Evolutionary conservation across 768 basidiomycete species (phyloP), one percentile per base, ranked within the genome.

Genomic region (Macrocybe gigantea): DNA sequence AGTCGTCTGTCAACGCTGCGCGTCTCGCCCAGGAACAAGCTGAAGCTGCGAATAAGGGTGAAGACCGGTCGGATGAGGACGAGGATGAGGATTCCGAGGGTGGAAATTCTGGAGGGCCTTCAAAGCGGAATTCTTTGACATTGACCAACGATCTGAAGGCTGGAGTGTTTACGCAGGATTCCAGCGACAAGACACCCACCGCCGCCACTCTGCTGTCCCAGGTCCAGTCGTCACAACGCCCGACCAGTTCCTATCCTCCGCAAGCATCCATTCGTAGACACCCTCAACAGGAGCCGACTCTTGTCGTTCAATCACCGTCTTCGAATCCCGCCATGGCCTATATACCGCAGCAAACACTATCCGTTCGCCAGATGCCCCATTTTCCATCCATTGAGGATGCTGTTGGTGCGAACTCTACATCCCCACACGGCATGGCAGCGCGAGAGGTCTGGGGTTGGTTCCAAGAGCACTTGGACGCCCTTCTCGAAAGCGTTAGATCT

Each of bases 401-500:
- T 14, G 78, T 91, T 35, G 85, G 83, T 41, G 73, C 79, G 29
- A 83, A 73, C 57, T 85, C 85, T 8, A 78, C 83, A n/a, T 79
- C 88, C 40, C 72, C 87, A 30, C 85, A 92, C 56, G 79, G 82
- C 47, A 75, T 89, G 14, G 83, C 84, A 51, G 91, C 88, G 30
- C 80, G 87, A 55, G 88, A 90, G 64, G 87, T 91, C 5, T 95
- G 93, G 93, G 77, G 74, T 31, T 90, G 88, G 84, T 95, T 95
- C 73, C 85, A 88, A 64, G 86, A 91, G 49, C 93, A 95, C 70
- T 73, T 93, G 51, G 90, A 94, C 65, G 72, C 83, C 0, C 73
- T 94, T 41, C 68, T 93, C 32, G 88, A 91, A 55, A 84, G 79
- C 56, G 80, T 92, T 38, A 72, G 87, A 47, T 70, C 78, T 12